Base-by-base conservation (phyloP, 345 rosid species). In the Arabidopsis thaliana region DNA sequence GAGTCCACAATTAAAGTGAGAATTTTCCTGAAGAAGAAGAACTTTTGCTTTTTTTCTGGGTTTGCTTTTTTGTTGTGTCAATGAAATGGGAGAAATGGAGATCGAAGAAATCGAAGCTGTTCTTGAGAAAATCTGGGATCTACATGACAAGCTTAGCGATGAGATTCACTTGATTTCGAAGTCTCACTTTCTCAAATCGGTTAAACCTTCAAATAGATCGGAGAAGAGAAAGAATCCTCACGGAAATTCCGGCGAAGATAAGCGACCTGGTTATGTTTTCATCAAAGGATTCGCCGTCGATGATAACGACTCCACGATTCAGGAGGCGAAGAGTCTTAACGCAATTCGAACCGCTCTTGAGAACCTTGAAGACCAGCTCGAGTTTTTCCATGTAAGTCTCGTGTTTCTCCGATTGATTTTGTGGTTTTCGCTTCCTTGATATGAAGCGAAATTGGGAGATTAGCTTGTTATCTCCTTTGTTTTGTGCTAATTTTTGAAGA, bases 321-420 rank as follows among this genome's bases (percentile, higher is more conserved):
- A 80, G 24, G 97, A 95, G 87, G 97, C 93, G 22, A 95, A 92
- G 84, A 92, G 97, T 75, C 85, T 95, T 24, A 89, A 90, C 66
- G 87, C 88, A 25, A 95, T 95, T 38, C 83, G 99, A 30, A 85
- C 93, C 38, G 94, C 99, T 69, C 90, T 92, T 67, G 99, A 95
- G 88, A 88, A 90, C 79, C 96, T 92, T 38, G 97, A 92, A 79
- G 97, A 95, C 85, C 99, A 95, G 85, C 87, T 95, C 59, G 99
- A 95, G 79, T 86, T 85, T 81, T 86, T 92, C 82, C 99, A 90
- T 48, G 99, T 92, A 69, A 82, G 94, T 64, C 40, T 44, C 65
- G 34, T 59, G 59, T 22, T 8, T 8, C 11, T 36, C 56, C 1
- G 36, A 36, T 52, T 36, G 69, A 6, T 63, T 53, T 45, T 41